Base-by-base conservation (phyloP, 495 filamentous ascomycete species). In the Platismatia glauca region DNA sequence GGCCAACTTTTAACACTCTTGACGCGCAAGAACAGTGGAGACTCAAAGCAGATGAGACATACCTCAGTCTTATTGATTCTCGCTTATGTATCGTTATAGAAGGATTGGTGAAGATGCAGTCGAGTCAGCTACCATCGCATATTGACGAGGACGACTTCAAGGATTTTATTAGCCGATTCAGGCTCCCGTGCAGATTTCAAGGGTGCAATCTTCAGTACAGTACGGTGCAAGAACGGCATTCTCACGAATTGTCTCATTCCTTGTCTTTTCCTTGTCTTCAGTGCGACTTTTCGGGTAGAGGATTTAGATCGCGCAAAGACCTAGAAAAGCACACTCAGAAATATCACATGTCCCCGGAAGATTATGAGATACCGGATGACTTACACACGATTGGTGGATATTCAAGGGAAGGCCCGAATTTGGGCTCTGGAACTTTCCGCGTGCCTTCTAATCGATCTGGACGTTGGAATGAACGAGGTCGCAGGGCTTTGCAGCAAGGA, bases 271-370 rank as follows among this genome's bases (percentile, higher is more conserved):
- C 62, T 29, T 64, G 62, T 20, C 38, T 59, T 35, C 18, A 60
- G 55, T 64, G 62, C 29, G 62, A 64, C 20, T 64, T 64, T 15
- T 64, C 56, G 4, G 55, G 35, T 37, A 9, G 62, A 11, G 62
- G 62, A 9, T 64, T 64, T 33, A 38, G 15, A 35, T 24, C 62
- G 5, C 62, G 62, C 27, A 64, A 59, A 35, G 55, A 64, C 13
- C 29, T 64, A 15, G 56, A 64, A 27, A 59, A 64, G 56, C 62
- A 64, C 22, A 64, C 43, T 4, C 35, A 33, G 20, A 64, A 12
- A 8, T 64, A 64, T 27, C 62, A 64, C 24, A 59, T 64, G 62
- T 50, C 37, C 27, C 37, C 41, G 4, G 62, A 64, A 24, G 62
- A 64, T 37, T 59, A 44, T 37, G 43, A 60, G 22, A 64, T 64